A percentile compares a stretch with the other conserved stretches of the same genome.
Evolutionary conservation across 805 yeast species (phyloP).

Genomic region (Kazachstania viticola): DNA sequence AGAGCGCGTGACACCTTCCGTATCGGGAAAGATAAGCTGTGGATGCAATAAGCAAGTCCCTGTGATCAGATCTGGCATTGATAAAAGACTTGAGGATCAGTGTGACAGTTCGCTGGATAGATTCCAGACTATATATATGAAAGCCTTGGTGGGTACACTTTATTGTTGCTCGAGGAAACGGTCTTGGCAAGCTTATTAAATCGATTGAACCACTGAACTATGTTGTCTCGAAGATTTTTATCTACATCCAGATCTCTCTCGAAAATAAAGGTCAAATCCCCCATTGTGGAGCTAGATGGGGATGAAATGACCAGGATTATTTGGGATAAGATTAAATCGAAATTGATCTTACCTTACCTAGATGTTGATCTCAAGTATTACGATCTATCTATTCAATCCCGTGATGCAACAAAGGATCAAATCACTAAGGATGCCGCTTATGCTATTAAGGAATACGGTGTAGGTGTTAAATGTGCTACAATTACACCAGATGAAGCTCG

Average conservation of each 20-base stretch:
- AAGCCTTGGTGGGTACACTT: no score
- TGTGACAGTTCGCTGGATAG: no score
- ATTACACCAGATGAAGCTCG: constrained; percentile 77
- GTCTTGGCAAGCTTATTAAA: no score
- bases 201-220: no score
- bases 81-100: no score
- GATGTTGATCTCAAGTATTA: constrained; percentile 68
- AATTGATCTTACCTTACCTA: constrained; percentile 55
- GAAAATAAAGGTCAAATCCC: constrained; percentile 60
- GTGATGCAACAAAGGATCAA: constrained; percentile 64
- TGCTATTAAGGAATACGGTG: constrained; percentile 64
- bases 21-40: no score
- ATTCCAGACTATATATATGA: no score
- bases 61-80: no score
- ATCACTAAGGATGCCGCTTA: constrained; percentile 70
- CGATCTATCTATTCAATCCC: constrained; percentile 54
- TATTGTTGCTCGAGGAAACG: no score
- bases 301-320: constrained; percentile 83
- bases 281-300: constrained; percentile 72
- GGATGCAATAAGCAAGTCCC: no score
- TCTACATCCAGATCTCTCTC: constrained; percentile 23
- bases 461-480: constrained; percentile 77
- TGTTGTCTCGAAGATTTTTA: constrained; percentile 17
- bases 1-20: no score
- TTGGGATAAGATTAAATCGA: constrained; percentile 63